Evolutionary conservation across 2,329 filamentous ascomycete species (phyloP).

Genomic region (Alternaria gaisen): DNA sequence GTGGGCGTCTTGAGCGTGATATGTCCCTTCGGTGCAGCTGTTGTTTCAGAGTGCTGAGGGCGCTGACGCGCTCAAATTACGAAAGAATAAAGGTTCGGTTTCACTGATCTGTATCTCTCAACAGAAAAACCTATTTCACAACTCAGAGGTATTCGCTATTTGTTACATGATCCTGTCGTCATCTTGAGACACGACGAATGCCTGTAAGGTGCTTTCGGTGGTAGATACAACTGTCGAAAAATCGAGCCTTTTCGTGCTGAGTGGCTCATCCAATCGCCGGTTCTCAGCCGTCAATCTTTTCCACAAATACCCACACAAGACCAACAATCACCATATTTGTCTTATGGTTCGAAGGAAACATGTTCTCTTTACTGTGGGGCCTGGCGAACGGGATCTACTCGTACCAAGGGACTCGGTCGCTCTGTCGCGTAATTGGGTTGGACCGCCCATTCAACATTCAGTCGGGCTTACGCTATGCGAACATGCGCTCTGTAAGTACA

Average conservation of each 20-base stretch:
- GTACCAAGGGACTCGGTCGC: constrained; percentile 3
- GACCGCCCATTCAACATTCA: not conserved
- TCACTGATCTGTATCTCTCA: not conserved
- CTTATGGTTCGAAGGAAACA: not conserved
- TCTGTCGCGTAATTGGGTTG: not conserved
- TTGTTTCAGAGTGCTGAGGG: not conserved
- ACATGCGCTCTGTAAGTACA: not conserved
- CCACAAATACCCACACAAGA: not conserved
- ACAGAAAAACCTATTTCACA: not conserved
- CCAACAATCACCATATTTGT: not conserved
- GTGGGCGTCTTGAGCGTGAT: not conserved
- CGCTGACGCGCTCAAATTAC: not conserved
- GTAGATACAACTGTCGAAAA: not conserved
- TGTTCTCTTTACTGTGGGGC: not conserved
- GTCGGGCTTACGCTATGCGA: not conserved
- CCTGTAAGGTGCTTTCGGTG: not conserved
- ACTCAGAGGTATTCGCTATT: not conserved
- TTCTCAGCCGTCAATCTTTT: not conserved
- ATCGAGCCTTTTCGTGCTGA: not conserved
- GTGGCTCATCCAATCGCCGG: not conserved
- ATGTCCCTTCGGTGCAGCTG: not conserved
- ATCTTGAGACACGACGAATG: not conserved
- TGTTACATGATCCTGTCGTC: not conserved
- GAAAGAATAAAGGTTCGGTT: not conserved
- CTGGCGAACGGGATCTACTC: not conserved